Evolutionary conservation across 371 early-diverging fungal genomes (phyloP), one percentile per base, ranked within the genome.

Genomic region (Dipsacomyces acuminosporus): DNA sequence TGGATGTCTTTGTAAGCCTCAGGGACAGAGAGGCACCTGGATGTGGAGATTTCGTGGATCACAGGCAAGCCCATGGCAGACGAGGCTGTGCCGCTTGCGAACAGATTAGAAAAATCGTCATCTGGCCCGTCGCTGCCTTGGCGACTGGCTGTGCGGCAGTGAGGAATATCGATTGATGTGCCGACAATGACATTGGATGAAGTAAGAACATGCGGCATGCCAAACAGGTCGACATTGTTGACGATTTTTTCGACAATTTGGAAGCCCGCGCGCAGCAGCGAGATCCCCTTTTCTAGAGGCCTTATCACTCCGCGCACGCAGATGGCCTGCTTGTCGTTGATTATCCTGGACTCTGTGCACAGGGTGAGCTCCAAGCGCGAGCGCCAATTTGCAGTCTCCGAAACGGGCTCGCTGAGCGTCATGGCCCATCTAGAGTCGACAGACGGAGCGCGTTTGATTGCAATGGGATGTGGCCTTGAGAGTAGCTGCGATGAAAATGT

Each of bases 241-340:
- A 41, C 24, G 23, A 60, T 45, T 33, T 45, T 59, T 50, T 70
- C 70, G 1, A 44, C 40, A 20, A 70, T 48, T 40, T 64, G 70
- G 35, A 70, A 64, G 8, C 56, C 70, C 5, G 65, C 60, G 11
- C 61, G 52, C 25, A 50, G 41, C 13, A 70, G 43, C 23, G 53
- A 55, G 13, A 64, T 34, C 3, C 70, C 70, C 56, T 70, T 70
- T 20, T 51, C 56, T 23, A 59, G 49, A 22, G 70, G 70, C 41
- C 66, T 17, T 15, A 70, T 46, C 3, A 59, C 46, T 11, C 70
- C 64, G 38, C 64, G 56, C 45, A 70, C 61, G 4, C 59, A 21
- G 50, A 70, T 34, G 14, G 38, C 17, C 70, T 70, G 64, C 40
- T 44, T 20, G 46, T 70, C 70, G 24, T 59, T 51, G 21, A 70